Percentiles rank a stretch among this genome's conserved stretches.
Conservation (phyloP, 176 grass and related monocot species). For the barley (Hordeum vulgare) region DNA sequence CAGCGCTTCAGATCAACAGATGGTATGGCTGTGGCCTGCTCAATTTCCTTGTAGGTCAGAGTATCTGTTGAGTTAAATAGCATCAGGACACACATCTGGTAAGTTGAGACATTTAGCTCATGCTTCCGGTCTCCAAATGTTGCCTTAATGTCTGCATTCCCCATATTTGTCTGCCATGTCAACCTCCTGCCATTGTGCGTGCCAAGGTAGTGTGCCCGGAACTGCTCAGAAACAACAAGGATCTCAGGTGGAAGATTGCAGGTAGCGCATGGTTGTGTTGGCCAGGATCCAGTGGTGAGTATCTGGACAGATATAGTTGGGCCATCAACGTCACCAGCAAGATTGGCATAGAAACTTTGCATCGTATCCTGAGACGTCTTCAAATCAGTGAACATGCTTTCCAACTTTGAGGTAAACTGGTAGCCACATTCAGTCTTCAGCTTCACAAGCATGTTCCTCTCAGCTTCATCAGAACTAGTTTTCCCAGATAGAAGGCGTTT, state of each 20-base stretch:
- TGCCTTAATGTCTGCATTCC: background rate
- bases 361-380: background rate
- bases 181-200: conserved; percentile 7
- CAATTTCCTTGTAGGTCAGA: background rate
- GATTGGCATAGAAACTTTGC: background rate
- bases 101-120: conserved; percentile 10
- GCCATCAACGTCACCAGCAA: background rate
- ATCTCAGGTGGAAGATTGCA: conserved; percentile 17
- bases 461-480: conserved; percentile 4
- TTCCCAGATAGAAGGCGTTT: conserved; percentile 27
- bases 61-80: background rate
- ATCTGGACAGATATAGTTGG: conserved; percentile 14
- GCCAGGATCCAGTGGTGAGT: conserved; percentile 12
- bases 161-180: conserved; percentile 13
- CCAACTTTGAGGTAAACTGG: conserved; percentile 10
- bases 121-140: conserved; percentile 6
- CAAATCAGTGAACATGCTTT: conserved; percentile 21
- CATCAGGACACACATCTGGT: conserved; percentile 20
- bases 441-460: conserved; percentile 21
- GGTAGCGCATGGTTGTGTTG: conserved; percentile 2
- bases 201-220: conserved; percentile 3
- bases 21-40: conserved; percentile 9
- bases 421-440: conserved; percentile 17
- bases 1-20: conserved; percentile 38
- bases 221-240: background rate